A percentile compares a stretch with the other conserved stretches of the same genome.
Evolutionary conservation across 768 basidiomycete species (phyloP).

Genomic region (Leccinum longicurvipes): DNA sequence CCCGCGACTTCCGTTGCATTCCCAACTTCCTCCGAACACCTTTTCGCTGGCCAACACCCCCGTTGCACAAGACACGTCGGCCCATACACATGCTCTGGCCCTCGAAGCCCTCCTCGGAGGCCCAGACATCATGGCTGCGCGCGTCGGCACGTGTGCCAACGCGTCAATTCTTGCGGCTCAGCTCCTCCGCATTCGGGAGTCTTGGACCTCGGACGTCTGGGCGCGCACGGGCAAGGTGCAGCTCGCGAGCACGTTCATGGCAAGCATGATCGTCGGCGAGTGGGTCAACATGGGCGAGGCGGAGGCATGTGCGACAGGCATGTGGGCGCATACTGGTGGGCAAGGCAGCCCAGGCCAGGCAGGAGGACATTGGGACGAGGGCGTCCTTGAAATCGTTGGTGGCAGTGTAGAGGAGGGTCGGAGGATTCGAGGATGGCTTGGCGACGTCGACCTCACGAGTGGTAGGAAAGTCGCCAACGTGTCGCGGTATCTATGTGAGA

Average conservation of each 20-base stretch:
- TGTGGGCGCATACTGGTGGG: slow-evolving; percentile 57
- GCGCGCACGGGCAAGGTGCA: slow-evolving; percentile 71
- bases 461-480: slow-evolving; percentile 63
- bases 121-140: slow-evolving; percentile 71
- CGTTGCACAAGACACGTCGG: slow-evolving; percentile 75
- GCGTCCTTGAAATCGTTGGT: slow-evolving; percentile 71
- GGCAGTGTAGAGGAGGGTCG: slow-evolving; percentile 72
- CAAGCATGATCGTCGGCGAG: slow-evolving; percentile 66
- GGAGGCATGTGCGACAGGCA: slow-evolving; percentile 74
- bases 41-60: slow-evolving; percentile 76
- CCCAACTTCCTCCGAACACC: slow-evolving; percentile 62
- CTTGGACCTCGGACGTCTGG: slow-evolving; percentile 77
- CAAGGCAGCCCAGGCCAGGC: slow-evolving; percentile 33
- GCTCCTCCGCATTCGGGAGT: slow-evolving; percentile 73
- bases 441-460: slow-evolving; percentile 72
- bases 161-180: slow-evolving; percentile 73
- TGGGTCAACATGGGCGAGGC: slow-evolving; percentile 72
- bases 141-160: slow-evolving; percentile 70
- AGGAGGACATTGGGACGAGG: slow-evolving; percentile 71
- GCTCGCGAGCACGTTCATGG: slow-evolving; percentile 72
- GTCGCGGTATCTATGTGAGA: slow-evolving; percentile 72
- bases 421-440: slow-evolving; percentile 73
- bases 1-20: slow-evolving; percentile 63
- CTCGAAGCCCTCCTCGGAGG: slow-evolving; percentile 77
- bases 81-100: slow-evolving; percentile 71